phyloP scores from a whole-genome alignment of 441 rosid genomes.

The Euphorbia celastroides region DNA sequence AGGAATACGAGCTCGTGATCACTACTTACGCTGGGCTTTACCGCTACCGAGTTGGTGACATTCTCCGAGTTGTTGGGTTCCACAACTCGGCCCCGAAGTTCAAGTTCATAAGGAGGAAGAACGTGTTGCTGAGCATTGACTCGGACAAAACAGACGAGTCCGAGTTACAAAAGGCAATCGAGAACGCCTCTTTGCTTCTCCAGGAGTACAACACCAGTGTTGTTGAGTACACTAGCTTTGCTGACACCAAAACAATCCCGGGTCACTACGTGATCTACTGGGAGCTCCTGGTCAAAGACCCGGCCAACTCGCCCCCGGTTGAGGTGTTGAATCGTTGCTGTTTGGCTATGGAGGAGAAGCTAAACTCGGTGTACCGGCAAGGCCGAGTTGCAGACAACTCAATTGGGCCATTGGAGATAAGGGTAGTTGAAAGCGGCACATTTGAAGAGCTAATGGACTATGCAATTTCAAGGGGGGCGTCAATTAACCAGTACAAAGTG shows the following conservation, averaged over 20 bases:
- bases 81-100: constrained; percentile 91
- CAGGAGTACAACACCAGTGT: constrained; percentile 55
- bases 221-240: constrained; percentile 89
- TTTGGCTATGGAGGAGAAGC: constrained; percentile 71
- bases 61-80: constrained; percentile 83
- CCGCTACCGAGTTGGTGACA: constrained; percentile 85
- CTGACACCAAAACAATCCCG: constrained; percentile 64
- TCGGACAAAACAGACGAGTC: constrained; percentile 89
- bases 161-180: constrained; percentile 72
- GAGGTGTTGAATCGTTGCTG: constrained; percentile 58
- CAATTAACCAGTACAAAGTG: constrained; percentile 89
- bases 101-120: constrained; percentile 74
- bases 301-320: constrained; percentile 30
- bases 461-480: constrained; percentile 86
- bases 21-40: constrained; percentile 78
- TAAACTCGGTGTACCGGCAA: constrained; percentile 82
- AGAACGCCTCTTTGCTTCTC: constrained; percentile 50
- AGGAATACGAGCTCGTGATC: constrained; percentile 83
- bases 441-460: constrained; percentile 95
- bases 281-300: constrained; percentile 58
- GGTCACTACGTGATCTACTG: constrained; percentile 89
- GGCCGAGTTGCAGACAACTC: constrained; percentile 72
- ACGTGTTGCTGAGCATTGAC: constrained; percentile 80
- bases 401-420: constrained; percentile 75
- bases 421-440: constrained; percentile 78